These are phyloP conservation scores for Stropharia rugosoannulata DNA, from an alignment of 768 basidiomycete species.

Conservation along the genomic window DNA sequence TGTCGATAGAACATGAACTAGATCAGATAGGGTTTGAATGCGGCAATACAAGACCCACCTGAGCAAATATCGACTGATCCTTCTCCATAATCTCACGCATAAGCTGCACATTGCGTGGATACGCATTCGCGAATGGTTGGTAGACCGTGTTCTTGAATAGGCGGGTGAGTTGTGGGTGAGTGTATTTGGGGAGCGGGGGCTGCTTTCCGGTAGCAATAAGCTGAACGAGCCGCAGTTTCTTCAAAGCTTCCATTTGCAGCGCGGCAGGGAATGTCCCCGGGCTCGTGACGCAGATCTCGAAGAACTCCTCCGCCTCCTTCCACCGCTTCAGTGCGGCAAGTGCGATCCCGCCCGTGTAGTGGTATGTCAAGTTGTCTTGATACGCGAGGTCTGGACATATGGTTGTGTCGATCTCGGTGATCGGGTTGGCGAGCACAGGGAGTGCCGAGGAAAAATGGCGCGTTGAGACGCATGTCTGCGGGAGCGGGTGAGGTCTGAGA, in stretches of 20 bases:
- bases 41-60: slow-evolving; percentile 34
- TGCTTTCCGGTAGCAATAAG: slow-evolving; percentile 78
- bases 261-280: slow-evolving; percentile 59
- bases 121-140: slow-evolving; percentile 57
- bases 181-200: slow-evolving; percentile 69
- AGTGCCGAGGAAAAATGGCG: slow-evolving; percentile 55
- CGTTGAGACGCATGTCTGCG: slow-evolving; percentile 56
- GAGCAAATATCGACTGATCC: slow-evolving; percentile 49
- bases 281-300: slow-evolving; percentile 75
- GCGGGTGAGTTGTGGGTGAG: slow-evolving; percentile 53
- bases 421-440: slow-evolving; percentile 59
- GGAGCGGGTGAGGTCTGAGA: neutral
- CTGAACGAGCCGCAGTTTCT: slow-evolving; percentile 80
- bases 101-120: slow-evolving; percentile 52
- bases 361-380: slow-evolving; percentile 81
- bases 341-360: slow-evolving; percentile 78
- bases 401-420: slow-evolving; percentile 58
- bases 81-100: slow-evolving; percentile 52
- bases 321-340: slow-evolving; percentile 65
- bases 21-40: neutral
- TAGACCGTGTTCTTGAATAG: slow-evolving; percentile 72
- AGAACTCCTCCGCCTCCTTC: slow-evolving; percentile 69
- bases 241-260: slow-evolving; percentile 83
- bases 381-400: slow-evolving; percentile 58
- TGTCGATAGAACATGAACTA: slow-evolving; percentile 19